Evolutionary conservation across 2,329 filamentous ascomycete species (phyloP), one percentile per base, ranked within the genome.

Genomic region (Colletotrichum sp.): DNA sequence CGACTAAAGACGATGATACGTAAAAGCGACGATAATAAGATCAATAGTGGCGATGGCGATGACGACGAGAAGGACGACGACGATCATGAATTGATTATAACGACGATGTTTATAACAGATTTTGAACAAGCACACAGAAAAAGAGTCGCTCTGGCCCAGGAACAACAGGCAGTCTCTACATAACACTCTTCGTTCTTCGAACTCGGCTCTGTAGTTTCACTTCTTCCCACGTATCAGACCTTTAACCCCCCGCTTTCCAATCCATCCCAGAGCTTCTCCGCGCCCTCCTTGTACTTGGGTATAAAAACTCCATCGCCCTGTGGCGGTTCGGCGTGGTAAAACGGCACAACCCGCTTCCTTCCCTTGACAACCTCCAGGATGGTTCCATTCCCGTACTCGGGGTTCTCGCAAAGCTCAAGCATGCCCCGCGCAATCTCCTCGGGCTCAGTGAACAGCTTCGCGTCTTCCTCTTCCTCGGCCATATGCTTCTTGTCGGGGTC

Each of bases 391-490:
- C 82, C 80, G 30, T 82, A 76, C 44, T 80, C 78, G 7, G 70
- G 59, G n/a, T 72, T 67, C 55, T 75, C 71, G 30, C 27, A 82
- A 52, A 68, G 81, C 44, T 79, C 78, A 71, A 82, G 78, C 80
- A 84, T 85, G 70, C 79, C 82, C 27, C 80, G 78, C 7, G 80
- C 84, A 25, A 83, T 80, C 75, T 83, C 82, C 59, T 81, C 80
- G 25, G 83, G 80, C 25, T 81, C 79, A 30, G 84, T 78, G 59
- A 84, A 80, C 32, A 76, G 63, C 13, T 72, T 49, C 8, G 79
- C 78, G n/a, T 79, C 77, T 22, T 79, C 77, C 29, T 79, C 77
- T 16, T 80, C 69, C 15, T 79, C 78, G 6, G 82, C 74, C 74
- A 83, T 79, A 29, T 74, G 65, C 13, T 80, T 71, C 77, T 83